Conservation (phyloP, 2,329 filamentous ascomycete genomes). For the Diplocarpon mali region DNA sequence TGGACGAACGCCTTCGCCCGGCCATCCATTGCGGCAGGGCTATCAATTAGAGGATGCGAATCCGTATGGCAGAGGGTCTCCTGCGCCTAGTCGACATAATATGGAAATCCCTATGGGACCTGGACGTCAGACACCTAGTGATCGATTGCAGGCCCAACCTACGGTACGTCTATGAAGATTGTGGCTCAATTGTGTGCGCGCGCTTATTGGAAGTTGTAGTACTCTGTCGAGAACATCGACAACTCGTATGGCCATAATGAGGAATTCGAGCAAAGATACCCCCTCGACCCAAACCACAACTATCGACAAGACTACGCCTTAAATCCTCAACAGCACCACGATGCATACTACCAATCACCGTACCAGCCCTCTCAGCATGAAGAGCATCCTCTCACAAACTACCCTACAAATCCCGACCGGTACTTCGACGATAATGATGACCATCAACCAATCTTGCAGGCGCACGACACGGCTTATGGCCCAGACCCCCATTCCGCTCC, state of each 20-base stretch:
- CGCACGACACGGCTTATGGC: slow-evolving; percentile 36
- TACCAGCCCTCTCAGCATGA: slow-evolving; percentile 50
- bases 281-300: slow-evolving; percentile 35
- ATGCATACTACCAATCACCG: slow-evolving; percentile 74
- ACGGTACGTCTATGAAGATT: slow-evolving; percentile 48
- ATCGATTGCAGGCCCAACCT: slow-evolving; percentile 72
- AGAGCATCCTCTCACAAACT: slow-evolving; percentile 23
- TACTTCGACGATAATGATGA: slow-evolving; percentile 53
- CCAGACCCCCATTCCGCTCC: slow-evolving; percentile 42
- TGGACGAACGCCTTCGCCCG: slow-evolving; percentile 64
- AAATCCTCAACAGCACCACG: slow-evolving; percentile 76
- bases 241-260: slow-evolving; percentile 53
- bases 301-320: slow-evolving; percentile 60
- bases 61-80: slow-evolving; percentile 23
- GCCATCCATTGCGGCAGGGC: slow-evolving; percentile 58
- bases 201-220: slow-evolving; percentile 33
- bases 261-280: slow-evolving; percentile 42
- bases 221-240: slow-evolving; percentile 58
- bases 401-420: slow-evolving; percentile 13
- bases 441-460: slow-evolving; percentile 63
- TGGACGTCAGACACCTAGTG: slow-evolving; percentile 50
- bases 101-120: slow-evolving; percentile 61
- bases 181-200: background rate
- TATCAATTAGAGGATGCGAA: slow-evolving; percentile 67
- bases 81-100: slow-evolving; percentile 32